A percentile compares a stretch with the other conserved stretches of the same genome.
phyloP scores from a whole-genome alignment of 2,329 filamentous ascomycete species.

The Mycosphaerelloides madeirae region DNA sequence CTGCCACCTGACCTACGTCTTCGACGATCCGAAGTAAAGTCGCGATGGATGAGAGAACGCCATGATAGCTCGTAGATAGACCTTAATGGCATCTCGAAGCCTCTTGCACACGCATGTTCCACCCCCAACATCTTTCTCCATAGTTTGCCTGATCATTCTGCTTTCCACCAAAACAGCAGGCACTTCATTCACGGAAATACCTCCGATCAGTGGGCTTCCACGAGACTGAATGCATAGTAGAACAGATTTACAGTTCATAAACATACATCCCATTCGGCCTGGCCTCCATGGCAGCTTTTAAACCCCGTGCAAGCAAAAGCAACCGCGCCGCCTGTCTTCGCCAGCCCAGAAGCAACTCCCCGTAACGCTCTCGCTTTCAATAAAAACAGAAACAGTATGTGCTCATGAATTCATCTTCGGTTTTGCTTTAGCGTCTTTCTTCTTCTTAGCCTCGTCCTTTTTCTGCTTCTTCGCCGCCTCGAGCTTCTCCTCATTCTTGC shows the following conservation, averaged over 20 bases:
- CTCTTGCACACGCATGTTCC: not conserved
- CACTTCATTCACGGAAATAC: too few species aligned
- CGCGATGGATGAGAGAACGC: not conserved
- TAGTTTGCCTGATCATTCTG: too few species aligned
- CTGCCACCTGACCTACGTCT: conserved; percentile 68
- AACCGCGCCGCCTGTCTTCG: too few species aligned
- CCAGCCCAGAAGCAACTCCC: conserved; percentile 1
- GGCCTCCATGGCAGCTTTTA: too few species aligned
- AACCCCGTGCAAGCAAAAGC: too few species aligned
- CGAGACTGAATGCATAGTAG: too few species aligned
- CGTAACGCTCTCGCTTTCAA: conserved; percentile 20
- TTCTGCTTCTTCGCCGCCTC: conserved; percentile 92
- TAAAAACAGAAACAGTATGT: conserved; percentile 3
- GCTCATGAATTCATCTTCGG: conserved; percentile 47
- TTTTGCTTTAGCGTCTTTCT: conserved; percentile 84
- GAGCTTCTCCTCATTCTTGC: conserved; percentile 88
- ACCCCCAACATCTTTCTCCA: too few species aligned
- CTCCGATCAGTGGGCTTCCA: too few species aligned
- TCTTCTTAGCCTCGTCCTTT: conserved; percentile 92
- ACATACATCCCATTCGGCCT: too few species aligned
- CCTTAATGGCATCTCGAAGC: not conserved
- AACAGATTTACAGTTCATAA: too few species aligned
- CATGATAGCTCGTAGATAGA: not conserved
- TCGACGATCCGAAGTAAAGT: conserved; percentile 51
- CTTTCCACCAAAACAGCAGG: too few species aligned